Conservation (phyloP, 805 yeast species). For the Hanseniaspora thailandica region DNA sequence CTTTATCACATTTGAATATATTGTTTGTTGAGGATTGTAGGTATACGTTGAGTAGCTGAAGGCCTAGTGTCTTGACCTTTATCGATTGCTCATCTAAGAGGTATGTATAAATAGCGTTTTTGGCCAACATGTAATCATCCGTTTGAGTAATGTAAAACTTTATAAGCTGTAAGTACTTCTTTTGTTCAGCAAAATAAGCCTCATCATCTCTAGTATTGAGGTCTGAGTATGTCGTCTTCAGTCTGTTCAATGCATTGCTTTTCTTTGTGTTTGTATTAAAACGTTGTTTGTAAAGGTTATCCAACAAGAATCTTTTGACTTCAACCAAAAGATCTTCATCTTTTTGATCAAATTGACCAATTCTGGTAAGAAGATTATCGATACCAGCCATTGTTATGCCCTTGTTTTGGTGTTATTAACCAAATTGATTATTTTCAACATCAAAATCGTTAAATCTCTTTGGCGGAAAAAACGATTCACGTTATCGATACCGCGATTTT, state of each 20-base stretch:
- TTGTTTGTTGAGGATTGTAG: neutral
- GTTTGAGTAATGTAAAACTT: neutral
- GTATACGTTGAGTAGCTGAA: neutral
- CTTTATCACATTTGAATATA: neutral
- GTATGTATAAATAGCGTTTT: neutral
- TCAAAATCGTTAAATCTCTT: too few relatives aligned
- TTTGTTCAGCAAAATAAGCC: neutral
- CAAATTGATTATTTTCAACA: too few relatives aligned
- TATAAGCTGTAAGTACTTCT: neutral
- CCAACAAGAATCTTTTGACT: slow-evolving; percentile 1
- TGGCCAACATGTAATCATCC: neutral
- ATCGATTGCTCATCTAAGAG: neutral
- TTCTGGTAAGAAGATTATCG: neutral
- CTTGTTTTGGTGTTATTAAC: neutral
- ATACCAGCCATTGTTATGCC: neutral
- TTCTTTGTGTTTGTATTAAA: neutral
- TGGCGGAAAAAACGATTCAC: too few relatives aligned
- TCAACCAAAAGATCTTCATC: neutral
- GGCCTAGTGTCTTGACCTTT: slow-evolving; percentile 1
- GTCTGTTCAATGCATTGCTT: slow-evolving; percentile 1
- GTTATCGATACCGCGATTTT: too few relatives aligned
- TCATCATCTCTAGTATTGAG: neutral
- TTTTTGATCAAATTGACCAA: slow-evolving; percentile 14
- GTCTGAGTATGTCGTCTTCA: neutral
- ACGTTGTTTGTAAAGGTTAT: neutral